Conservation (phyloP, 768 basidiomycete species). For the Omphalotus guepiniiformis region DNA sequence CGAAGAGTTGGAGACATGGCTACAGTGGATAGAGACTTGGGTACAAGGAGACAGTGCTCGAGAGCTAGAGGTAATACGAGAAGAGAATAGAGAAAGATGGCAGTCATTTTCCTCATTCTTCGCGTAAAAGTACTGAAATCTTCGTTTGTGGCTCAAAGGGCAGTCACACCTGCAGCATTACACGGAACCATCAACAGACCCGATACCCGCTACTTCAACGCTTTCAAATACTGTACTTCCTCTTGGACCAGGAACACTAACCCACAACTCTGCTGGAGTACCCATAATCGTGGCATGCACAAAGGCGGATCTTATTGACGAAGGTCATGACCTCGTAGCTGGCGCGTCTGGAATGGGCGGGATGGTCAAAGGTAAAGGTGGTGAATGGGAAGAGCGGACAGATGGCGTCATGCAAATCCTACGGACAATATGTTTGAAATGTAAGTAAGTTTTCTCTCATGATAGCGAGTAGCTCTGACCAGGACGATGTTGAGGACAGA, state of each 20-base stretch:
- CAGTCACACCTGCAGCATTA: conserved; percentile 90
- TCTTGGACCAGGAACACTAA: conserved; percentile 78
- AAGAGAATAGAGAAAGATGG: conserved; percentile 84
- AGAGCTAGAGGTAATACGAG: conserved; percentile 69
- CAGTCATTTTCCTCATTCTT: conserved; percentile 27
- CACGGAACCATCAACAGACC: conserved; percentile 69
- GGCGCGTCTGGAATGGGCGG: conserved; percentile 84
- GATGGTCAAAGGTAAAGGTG: conserved; percentile 89
- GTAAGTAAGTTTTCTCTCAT: conserved; percentile 42
- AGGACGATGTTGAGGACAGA: conserved; percentile 48
- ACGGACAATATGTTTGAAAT: conserved; percentile 87
- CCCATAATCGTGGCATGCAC: conserved; percentile 89
- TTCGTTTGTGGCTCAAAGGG: conserved; percentile 43
- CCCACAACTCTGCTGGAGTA: conserved; percentile 81
- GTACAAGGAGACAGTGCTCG: conserved; percentile 62
- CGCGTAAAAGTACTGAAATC: neutral
- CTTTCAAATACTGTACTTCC: conserved; percentile 72
- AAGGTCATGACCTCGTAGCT: conserved; percentile 59
- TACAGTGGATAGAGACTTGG: conserved; percentile 84
- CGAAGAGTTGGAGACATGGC: conserved; percentile 79
- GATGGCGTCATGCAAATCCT: conserved; percentile 96
- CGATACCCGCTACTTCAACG: conserved; percentile 48
- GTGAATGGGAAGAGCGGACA: conserved; percentile 92
- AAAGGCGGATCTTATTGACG: conserved; percentile 91
- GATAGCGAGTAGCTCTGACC: neutral